phyloP scores from a whole-genome alignment of 352 stramenopile genomes.

The Globisporangium nunn region DNA sequence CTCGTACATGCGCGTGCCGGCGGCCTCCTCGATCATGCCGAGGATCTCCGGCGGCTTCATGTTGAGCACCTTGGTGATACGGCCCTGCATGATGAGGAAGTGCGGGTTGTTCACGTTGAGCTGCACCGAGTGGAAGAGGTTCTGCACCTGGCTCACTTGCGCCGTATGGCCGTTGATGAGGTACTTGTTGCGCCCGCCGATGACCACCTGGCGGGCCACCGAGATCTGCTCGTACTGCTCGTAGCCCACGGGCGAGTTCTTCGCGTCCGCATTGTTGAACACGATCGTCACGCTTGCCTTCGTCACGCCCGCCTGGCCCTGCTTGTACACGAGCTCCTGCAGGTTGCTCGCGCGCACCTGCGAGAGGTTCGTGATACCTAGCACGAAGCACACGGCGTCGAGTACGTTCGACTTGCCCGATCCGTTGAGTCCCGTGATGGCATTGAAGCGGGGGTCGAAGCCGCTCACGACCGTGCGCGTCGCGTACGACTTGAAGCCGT shows the following conservation, averaged over 20 bases:
- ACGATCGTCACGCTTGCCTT: conserved; percentile 98
- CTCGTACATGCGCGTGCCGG: conserved; percentile 99
- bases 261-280: conserved; percentile 97
- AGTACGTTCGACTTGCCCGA: conserved; percentile 99
- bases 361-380: conserved; percentile 98
- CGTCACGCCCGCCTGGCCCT: conserved; percentile 98
- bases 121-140: conserved; percentile 99
- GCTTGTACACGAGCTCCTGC: conserved; percentile 99
- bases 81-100: conserved; percentile 99
- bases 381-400: conserved; percentile 99
- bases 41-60: conserved; percentile 99
- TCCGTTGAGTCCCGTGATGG: conserved; percentile 99
- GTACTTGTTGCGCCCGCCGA: conserved; percentile 99
- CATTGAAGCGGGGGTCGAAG: conserved; percentile 99
- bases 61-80: conserved; percentile 99
- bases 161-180: conserved; percentile 98
- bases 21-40: conserved; percentile 99
- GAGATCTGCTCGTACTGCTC: conserved; percentile 98
- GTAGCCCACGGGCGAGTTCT: conserved; percentile 93
- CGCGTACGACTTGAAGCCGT: conserved; percentile 99
- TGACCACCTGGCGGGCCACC: conserved; percentile 97
- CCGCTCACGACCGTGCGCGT: conserved; percentile 97
- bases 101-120: conserved; percentile 99
- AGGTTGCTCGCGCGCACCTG: conserved; percentile 98
- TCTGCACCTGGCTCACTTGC: conserved; percentile 97